Conservation (phyloP, 1,284 basidiomycete species). For the Ceratorhiza oryzae-sativae region DNA sequence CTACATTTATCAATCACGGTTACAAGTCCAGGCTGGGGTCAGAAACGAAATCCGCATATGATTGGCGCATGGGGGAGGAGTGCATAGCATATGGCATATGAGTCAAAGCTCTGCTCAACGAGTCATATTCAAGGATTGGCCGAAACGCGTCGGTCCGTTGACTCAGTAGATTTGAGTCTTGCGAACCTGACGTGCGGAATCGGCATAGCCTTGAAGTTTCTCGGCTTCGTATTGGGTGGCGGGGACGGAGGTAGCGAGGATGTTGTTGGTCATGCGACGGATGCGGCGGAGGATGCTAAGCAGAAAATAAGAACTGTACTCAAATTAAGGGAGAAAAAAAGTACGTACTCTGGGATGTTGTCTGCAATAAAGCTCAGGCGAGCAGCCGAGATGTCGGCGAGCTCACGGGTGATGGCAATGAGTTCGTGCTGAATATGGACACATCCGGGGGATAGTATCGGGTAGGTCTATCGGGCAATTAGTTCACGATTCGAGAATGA, state of each 20-base stretch:
- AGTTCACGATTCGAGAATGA: neutral
- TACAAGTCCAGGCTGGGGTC: neutral
- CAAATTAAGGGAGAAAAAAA: neutral
- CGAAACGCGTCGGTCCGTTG: neutral
- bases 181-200: slow-evolving; percentile 26
- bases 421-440: slow-evolving; percentile 27
- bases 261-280: slow-evolving; percentile 25
- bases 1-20: neutral
- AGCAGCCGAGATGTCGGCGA: slow-evolving; percentile 8
- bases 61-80: neutral
- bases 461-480: slow-evolving; percentile 6
- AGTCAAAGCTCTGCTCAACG: neutral
- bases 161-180: slow-evolving; percentile 10
- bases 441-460: slow-evolving; percentile 16
- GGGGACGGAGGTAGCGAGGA: slow-evolving; percentile 3
- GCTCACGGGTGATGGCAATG: slow-evolving; percentile 11
- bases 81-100: neutral
- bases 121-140: slow-evolving; percentile 3
- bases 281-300: slow-evolving; percentile 29
- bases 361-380: slow-evolving; percentile 24
- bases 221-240: slow-evolving; percentile 16
- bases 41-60: neutral
- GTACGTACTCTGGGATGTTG: slow-evolving; percentile 24
- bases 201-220: slow-evolving; percentile 5
- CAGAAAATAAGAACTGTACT: neutral